phyloP scores from a whole-genome alignment of 2,329 filamentous ascomycete genomes.

The Talaromyces sp. region DNA sequence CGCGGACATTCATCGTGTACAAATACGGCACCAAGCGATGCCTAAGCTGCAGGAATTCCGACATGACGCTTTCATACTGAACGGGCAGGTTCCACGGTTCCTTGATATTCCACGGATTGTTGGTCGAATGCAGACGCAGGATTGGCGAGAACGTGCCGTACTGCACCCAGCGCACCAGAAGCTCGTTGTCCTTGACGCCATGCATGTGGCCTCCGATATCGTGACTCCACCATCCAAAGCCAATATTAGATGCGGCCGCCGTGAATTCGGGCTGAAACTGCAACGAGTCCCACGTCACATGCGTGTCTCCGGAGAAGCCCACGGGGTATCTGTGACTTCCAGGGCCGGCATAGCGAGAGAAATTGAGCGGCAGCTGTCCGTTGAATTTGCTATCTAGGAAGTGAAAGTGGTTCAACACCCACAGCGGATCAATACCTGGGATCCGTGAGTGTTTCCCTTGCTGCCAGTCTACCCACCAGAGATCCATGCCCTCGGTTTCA shows the following conservation, averaged over 20 bases:
- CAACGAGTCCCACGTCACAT: conserved; percentile 56
- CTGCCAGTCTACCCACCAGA: conserved; percentile 67
- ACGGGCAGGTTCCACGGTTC: conserved; percentile 56
- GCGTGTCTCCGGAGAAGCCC: conserved; percentile 59
- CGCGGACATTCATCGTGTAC: conserved; percentile 52
- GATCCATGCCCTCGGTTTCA: conserved; percentile 54
- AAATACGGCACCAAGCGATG: conserved; percentile 58
- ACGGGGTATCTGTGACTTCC: conserved; percentile 61
- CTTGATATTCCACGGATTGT: conserved; percentile 54
- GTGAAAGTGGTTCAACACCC: conserved; percentile 62
- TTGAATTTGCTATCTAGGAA: conserved; percentile 47
- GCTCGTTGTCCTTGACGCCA: conserved; percentile 54
- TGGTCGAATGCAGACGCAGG: conserved; percentile 55
- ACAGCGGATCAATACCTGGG: conserved; percentile 57
- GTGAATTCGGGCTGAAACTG: conserved; percentile 64
- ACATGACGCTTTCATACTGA: conserved; percentile 44
- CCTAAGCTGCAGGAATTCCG: conserved; percentile 47
- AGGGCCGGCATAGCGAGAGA: conserved; percentile 58
- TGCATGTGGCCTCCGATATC: conserved; percentile 61
- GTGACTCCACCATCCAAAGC: conserved; percentile 65
- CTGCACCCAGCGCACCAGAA: conserved; percentile 58
- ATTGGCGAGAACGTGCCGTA: conserved; percentile 58
- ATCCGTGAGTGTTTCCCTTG: conserved; percentile 53
- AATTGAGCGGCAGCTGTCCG: conserved; percentile 45
- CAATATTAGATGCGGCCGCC: conserved; percentile 60